Conservation (phyloP, 169 alveolate genomes). For the Plasmodium vivax region DNA sequence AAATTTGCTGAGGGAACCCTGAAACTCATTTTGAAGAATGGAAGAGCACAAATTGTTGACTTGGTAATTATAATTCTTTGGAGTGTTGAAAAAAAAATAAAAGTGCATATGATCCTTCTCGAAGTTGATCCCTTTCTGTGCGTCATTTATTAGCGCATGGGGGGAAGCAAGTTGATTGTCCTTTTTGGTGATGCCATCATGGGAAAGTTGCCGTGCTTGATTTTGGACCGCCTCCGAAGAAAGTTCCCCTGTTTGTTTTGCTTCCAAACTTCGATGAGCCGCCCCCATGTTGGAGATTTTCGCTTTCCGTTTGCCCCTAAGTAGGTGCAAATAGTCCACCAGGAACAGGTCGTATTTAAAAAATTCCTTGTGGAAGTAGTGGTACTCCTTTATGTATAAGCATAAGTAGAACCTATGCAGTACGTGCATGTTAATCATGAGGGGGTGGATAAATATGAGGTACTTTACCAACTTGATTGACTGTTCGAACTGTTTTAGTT, state of each 20-base stretch:
- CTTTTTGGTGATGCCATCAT: neutral
- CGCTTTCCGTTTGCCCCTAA: conserved; percentile 42
- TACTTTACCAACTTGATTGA: conserved; percentile 28
- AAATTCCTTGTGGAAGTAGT: conserved; percentile 59
- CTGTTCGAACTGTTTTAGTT: conserved; percentile 13
- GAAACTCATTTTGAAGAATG: conserved; percentile 57
- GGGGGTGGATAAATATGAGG: conserved; percentile 51
- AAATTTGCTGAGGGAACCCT: conserved; percentile 48
- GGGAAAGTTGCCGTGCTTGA: neutral
- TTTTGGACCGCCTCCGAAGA: neutral
- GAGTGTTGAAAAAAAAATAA: conserved; percentile 68
- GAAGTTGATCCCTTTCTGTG: neutral
- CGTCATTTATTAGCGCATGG: neutral
- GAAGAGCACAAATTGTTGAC: conserved; percentile 58
- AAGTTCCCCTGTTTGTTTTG: neutral
- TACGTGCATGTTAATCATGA: conserved; percentile 45
- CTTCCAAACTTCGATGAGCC: neutral
- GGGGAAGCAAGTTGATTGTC: neutral
- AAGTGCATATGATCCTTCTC: neutral
- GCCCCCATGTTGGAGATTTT: neutral
- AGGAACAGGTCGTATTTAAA: conserved; percentile 64
- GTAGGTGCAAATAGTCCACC: conserved; percentile 17
- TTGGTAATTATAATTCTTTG: conserved; percentile 47
- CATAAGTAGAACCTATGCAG: conserved; percentile 55
- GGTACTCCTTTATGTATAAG: conserved; percentile 58